Conservation (phyloP, 192 early-diverging fungal genomes). For the Fimicolochytrium jonesii region DNA sequence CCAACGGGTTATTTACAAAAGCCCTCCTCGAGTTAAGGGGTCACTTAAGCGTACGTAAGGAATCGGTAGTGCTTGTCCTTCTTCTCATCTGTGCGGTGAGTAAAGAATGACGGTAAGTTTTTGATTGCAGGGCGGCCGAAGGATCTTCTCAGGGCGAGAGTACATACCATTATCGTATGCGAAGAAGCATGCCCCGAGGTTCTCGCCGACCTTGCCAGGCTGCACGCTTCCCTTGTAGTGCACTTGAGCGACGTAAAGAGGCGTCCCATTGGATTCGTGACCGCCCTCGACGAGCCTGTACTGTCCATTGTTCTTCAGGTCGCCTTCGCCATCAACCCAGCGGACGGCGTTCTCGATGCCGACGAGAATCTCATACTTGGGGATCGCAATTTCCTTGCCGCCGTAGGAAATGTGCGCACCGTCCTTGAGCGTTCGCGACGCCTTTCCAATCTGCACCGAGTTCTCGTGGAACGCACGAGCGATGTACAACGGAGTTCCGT, state of each 20-base stretch:
- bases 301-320: slow-evolving; percentile 33
- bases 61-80: slow-evolving; percentile 12
- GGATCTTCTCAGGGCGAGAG: too few species aligned
- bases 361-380: slow-evolving; percentile 54
- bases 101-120: too few species aligned
- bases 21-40: too few species aligned
- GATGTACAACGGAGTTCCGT: slow-evolving; percentile 58
- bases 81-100: slow-evolving; percentile 24
- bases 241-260: slow-evolving; percentile 49
- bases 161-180: too few species aligned
- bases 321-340: slow-evolving; percentile 44
- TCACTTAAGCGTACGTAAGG: slow-evolving; percentile 10
- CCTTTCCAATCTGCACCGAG: slow-evolving; percentile 38
- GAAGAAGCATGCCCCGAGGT: slow-evolving; percentile 3
- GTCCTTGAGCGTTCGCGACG: slow-evolving; percentile 8
- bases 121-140: too few species aligned
- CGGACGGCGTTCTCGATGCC: slow-evolving; percentile 50
- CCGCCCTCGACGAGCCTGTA: slow-evolving; percentile 53
- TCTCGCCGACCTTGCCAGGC: slow-evolving; percentile 40
- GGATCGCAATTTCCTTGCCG: slow-evolving; percentile 45
- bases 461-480: slow-evolving; percentile 45
- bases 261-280: slow-evolving; percentile 50
- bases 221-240: slow-evolving; percentile 47
- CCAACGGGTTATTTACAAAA: too few species aligned
- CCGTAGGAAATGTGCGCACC: slow-evolving; percentile 48